phyloP scores from a whole-genome alignment of 2,329 filamentous ascomycete species.

The Fusarium buxicola region DNA sequence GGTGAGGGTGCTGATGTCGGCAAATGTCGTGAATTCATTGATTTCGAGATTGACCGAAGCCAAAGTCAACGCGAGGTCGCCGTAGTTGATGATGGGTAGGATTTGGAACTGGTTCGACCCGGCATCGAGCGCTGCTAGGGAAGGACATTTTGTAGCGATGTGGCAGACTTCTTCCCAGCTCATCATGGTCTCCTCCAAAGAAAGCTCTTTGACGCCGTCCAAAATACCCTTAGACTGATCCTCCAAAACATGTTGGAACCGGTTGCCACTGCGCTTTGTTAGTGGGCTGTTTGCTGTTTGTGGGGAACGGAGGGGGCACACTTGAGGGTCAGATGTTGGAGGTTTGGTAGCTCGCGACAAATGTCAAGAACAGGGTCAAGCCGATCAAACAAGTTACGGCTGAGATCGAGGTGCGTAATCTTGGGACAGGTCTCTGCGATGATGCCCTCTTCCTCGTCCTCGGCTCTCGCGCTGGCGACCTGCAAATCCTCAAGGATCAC shows the following conservation, averaged over 20 bases:
- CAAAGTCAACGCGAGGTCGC: slow-evolving; percentile 62
- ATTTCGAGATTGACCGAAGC: slow-evolving; percentile 76
- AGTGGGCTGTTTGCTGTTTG: slow-evolving; percentile 22
- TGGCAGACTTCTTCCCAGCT: slow-evolving; percentile 72
- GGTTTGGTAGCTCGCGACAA: slow-evolving; percentile 73
- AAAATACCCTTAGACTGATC: slow-evolving; percentile 56
- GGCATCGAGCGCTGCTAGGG: slow-evolving; percentile 62
- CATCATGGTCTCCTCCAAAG: slow-evolving; percentile 75
- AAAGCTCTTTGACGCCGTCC: slow-evolving; percentile 66
- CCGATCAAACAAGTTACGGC: slow-evolving; percentile 81
- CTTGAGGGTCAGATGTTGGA: slow-evolving; percentile 79
- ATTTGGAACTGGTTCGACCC: slow-evolving; percentile 68
- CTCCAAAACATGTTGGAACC: slow-evolving; percentile 64
- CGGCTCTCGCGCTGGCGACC: slow-evolving; percentile 59
- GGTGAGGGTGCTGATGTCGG: slow-evolving; percentile 66
- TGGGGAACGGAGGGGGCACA: slow-evolving; percentile 55
- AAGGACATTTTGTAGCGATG: slow-evolving; percentile 64
- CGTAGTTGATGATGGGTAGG: slow-evolving; percentile 58
- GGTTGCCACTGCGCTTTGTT: slow-evolving; percentile 73
- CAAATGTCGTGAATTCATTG: slow-evolving; percentile 73
- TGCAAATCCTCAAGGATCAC: slow-evolving; percentile 84
- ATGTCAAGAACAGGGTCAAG: slow-evolving; percentile 77
- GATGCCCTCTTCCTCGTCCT: slow-evolving; percentile 46
- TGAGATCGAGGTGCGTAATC: slow-evolving; percentile 84
- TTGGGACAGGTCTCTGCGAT: slow-evolving; percentile 69